These are phyloP conservation scores for Hemisphaericaspora xylanilytica DNA, from an alignment of 1,139 yeast species.

Conservation along the genomic window DNA sequence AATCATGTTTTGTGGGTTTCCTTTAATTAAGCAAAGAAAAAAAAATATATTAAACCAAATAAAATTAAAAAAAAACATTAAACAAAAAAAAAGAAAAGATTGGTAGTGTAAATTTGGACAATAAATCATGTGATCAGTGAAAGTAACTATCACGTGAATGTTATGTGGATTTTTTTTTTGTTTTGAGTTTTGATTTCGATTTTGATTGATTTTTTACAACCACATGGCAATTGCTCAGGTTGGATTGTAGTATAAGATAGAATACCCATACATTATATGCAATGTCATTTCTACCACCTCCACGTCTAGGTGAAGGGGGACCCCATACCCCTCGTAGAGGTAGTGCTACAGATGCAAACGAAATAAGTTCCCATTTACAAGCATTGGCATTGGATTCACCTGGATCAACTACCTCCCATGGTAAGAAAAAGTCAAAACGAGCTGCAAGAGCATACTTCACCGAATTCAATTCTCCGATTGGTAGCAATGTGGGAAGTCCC, in stretches of 20 bases:
- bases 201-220: no score
- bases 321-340: background rate
- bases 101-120: no score
- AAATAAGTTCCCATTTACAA: constrained; percentile 9
- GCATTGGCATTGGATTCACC: constrained; percentile 10
- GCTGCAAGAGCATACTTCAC: constrained; percentile 48
- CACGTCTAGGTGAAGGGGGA: constrained; percentile 1
- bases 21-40: no score
- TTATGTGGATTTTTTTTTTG: background rate
- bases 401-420: background rate
- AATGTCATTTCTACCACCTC: constrained; percentile 7
- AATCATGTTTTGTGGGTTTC: no score
- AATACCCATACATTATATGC: no score
- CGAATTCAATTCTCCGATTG: constrained; percentile 18
- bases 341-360: constrained; percentile 3
- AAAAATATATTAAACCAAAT: no score
- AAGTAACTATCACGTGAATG: background rate
- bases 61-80: no score
- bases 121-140: no score
- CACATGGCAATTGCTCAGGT: no score
- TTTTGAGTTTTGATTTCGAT: background rate
- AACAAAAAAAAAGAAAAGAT: no score
- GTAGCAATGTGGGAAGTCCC: constrained; percentile 2
- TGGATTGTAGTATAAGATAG: no score
- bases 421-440: constrained; percentile 34